Percentiles rank a stretch among this genome's conserved stretches.
Evolutionary conservation across 768 basidiomycete species (phyloP).

Genomic region (Lentinus tigrinus): DNA sequence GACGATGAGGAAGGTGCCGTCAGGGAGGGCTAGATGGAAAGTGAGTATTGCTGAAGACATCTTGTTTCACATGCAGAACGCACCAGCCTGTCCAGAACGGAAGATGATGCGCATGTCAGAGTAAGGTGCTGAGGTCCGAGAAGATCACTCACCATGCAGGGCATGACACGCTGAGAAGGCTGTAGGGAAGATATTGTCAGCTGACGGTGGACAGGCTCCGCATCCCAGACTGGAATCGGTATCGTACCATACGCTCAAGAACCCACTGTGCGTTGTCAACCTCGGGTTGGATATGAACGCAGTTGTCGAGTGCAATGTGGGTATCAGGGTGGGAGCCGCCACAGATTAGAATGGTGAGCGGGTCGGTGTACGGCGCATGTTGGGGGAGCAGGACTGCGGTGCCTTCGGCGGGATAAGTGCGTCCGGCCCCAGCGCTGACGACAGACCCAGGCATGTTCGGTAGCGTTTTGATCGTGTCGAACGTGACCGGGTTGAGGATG

Average conservation of each 20-base stretch:
- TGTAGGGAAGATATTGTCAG: constrained; percentile 23
- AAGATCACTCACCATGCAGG: constrained; percentile 55
- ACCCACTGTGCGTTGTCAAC: constrained; percentile 60
- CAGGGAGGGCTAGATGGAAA: constrained; percentile 51
- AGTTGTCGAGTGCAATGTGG: constrained; percentile 66
- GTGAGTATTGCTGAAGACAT: background rate
- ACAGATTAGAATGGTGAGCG: constrained; percentile 67
- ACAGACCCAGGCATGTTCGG: constrained; percentile 79
- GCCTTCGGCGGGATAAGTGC: constrained; percentile 78
- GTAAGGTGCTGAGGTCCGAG: too few species aligned
- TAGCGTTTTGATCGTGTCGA: constrained; percentile 54
- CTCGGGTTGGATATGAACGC: constrained; percentile 69
- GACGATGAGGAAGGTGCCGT: constrained; percentile 74
- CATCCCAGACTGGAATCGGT: too few species aligned
- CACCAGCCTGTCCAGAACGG: too few species aligned
- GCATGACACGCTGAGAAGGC: constrained; percentile 78
- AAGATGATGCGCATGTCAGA: too few species aligned
- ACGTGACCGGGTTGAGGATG: constrained; percentile 64
- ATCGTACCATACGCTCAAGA: constrained; percentile 78
- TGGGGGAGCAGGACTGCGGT: constrained; percentile 70
- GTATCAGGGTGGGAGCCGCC: constrained; percentile 70
- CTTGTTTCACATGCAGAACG: too few species aligned
- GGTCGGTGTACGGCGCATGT: constrained; percentile 70
- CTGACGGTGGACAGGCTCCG: background rate
- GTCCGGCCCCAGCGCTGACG: constrained; percentile 66